These are phyloP conservation scores for Populus trichocarpa DNA, from an alignment of 441 rosid genomes.

Conservation along the genomic window DNA sequence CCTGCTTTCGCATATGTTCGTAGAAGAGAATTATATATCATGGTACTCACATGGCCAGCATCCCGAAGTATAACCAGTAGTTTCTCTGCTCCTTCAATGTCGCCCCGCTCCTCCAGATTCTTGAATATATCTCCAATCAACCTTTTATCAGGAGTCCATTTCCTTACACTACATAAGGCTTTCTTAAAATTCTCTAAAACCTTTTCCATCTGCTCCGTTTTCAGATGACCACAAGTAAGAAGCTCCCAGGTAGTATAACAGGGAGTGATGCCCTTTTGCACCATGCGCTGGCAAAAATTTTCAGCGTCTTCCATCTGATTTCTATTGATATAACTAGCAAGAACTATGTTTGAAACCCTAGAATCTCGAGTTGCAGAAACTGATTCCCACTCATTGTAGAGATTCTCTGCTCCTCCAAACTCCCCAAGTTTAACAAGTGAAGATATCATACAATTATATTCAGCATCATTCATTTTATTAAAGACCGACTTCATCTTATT, in stretches of 20 bases:
- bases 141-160: constrained; percentile 56
- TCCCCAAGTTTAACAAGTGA: constrained; percentile 67
- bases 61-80: constrained; percentile 50
- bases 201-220: constrained; percentile 41
- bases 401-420: constrained; percentile 57
- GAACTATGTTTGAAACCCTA: constrained; percentile 59
- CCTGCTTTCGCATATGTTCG: constrained; percentile 71
- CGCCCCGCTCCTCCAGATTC: constrained; percentile 54
- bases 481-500: constrained; percentile 55
- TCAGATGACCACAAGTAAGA: constrained; percentile 66
- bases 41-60: constrained; percentile 61
- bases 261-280: constrained; percentile 52
- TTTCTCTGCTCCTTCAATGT: constrained; percentile 61
- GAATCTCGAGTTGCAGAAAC: constrained; percentile 53
- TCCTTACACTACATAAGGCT: constrained; percentile 61
- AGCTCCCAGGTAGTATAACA: constrained; percentile 84
- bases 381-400: constrained; percentile 80
- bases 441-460: constrained; percentile 69
- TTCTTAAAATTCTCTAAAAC: constrained; percentile 62
- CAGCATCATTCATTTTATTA: constrained; percentile 65
- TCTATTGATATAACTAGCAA: constrained; percentile 63
- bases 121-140: constrained; percentile 43
- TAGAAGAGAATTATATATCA: constrained; percentile 63
- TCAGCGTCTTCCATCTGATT: constrained; percentile 51
- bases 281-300: constrained; percentile 41